phyloP scores from a whole-genome alignment of 1,139 yeast genomes.

The Eremothecium sinecaudum region DNA sequence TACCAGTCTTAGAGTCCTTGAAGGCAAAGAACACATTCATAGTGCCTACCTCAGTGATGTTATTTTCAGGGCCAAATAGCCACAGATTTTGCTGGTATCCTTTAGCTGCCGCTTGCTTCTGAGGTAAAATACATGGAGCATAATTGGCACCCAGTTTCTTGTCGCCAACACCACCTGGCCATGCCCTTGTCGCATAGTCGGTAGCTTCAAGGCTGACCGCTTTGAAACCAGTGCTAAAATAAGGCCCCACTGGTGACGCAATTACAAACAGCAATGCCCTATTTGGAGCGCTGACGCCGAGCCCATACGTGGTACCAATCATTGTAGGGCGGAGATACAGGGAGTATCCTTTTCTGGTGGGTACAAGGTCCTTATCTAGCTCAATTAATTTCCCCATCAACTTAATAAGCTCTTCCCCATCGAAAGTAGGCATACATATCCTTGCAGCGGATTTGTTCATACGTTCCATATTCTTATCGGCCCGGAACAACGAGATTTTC shows the following conservation, averaged over 20 bases:
- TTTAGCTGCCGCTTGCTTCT: conserved; percentile 71
- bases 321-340: conserved; percentile 88
- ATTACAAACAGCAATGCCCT: conserved; percentile 76
- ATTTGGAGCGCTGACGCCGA: conserved; percentile 77
- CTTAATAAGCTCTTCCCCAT: conserved; percentile 63
- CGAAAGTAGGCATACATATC: conserved; percentile 80
- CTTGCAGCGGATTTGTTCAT: conserved; percentile 82
- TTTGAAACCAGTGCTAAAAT: conserved; percentile 82
- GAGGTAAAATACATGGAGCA: conserved; percentile 90
- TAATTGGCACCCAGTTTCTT: conserved; percentile 95
- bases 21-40: conserved; percentile 91
- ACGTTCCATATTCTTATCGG: conserved; percentile 83
- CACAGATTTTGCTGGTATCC: conserved; percentile 95
- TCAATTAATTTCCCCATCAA: conserved; percentile 65
- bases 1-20: conserved; percentile 57
- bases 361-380: conserved; percentile 69
- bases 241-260: conserved; percentile 93
- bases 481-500: conserved; percentile 74
- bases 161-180: conserved; percentile 99
- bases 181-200: conserved; percentile 89
- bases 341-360: conserved; percentile 78
- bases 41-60: conserved; percentile 93
- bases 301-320: conserved; percentile 80
- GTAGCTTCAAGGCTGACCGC: conserved; percentile 92
- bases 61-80: conserved; percentile 86